Evolutionary conservation across 192 early-diverging fungal species (phyloP).

Genomic region (Chytriomyces hyalinus): DNA sequence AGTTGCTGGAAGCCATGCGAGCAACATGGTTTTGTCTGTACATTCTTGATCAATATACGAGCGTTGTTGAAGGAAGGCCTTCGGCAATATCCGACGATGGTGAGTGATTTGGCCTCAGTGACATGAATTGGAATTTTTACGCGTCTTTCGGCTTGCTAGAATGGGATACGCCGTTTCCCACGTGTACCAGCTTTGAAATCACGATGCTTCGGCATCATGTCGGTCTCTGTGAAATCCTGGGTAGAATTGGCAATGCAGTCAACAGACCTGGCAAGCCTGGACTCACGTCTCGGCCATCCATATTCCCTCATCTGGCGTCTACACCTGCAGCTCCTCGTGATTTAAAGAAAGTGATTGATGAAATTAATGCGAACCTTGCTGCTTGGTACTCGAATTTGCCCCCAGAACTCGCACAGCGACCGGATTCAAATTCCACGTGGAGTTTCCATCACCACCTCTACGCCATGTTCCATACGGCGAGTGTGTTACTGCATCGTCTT

Average conservation of each 20-base stretch:
- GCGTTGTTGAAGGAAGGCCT: slow-evolving; percentile 55
- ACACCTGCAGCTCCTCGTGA: neutral
- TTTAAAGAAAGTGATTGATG: slow-evolving; percentile 30
- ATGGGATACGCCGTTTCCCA: slow-evolving; percentile 56
- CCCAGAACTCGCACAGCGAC: slow-evolving; percentile 27
- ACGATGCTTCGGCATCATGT: slow-evolving; percentile 47
- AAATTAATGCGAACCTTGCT: slow-evolving; percentile 40
- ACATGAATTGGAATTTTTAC: neutral
- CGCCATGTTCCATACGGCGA: slow-evolving; percentile 51
- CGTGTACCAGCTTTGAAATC: slow-evolving; percentile 35
- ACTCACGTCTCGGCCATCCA: neutral
- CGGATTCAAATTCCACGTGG: slow-evolving; percentile 37
- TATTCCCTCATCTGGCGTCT: neutral
- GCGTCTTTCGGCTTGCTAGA: slow-evolving; percentile 26
- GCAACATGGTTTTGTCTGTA: slow-evolving; percentile 59
- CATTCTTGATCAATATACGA: slow-evolving; percentile 53
- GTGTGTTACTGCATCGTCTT: slow-evolving; percentile 48
- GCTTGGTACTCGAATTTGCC: slow-evolving; percentile 44
- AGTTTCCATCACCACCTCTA: slow-evolving; percentile 53
- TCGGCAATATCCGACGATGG: slow-evolving; percentile 56
- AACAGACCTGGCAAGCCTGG: slow-evolving; percentile 45
- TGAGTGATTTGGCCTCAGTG: slow-evolving; percentile 12
- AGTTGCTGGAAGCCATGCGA: slow-evolving; percentile 52
- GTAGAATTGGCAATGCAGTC: slow-evolving; percentile 52
- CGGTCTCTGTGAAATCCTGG: slow-evolving; percentile 53